Conservation (phyloP, 257 asterid species). For the Fraxinus pennsylvanica region DNA sequence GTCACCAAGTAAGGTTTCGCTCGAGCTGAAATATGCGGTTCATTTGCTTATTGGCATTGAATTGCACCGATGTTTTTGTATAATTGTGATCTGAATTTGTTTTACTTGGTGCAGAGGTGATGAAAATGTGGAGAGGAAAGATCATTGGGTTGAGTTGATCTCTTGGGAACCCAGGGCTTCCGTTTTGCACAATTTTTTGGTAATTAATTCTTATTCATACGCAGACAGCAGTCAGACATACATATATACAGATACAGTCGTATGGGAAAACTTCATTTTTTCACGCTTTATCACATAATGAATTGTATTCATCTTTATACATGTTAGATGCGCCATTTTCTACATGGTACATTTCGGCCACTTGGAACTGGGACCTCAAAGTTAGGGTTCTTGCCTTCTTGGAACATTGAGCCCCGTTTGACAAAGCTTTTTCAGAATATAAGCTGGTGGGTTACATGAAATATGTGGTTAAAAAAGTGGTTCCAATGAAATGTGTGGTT, state of each 20-base stretch:
- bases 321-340: neutral
- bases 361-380: slow-evolving; percentile 6
- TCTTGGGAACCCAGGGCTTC: slow-evolving; percentile 97
- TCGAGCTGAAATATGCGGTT: slow-evolving; percentile 10
- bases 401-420: neutral
- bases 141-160: slow-evolving; percentile 90
- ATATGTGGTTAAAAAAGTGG: too few relatives aligned
- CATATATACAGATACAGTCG: neutral
- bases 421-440: too few relatives aligned
- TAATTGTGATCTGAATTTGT: slow-evolving; percentile 13
- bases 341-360: neutral
- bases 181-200: slow-evolving; percentile 82
- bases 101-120: slow-evolving; percentile 43
- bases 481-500: too few relatives aligned
- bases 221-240: neutral
- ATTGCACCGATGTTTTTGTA: neutral
- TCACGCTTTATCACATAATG: neutral
- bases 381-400: neutral
- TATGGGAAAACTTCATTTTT: neutral
- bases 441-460: too few relatives aligned
- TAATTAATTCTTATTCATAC: slow-evolving; percentile 24
- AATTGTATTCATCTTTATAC: slow-evolving; percentile 23
- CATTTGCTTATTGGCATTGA: neutral
- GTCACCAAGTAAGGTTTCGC: slow-evolving; percentile 46
- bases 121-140: slow-evolving; percentile 58